Base-by-base conservation (phyloP, 345 rosid species). In the Citrus unshiu region DNA sequence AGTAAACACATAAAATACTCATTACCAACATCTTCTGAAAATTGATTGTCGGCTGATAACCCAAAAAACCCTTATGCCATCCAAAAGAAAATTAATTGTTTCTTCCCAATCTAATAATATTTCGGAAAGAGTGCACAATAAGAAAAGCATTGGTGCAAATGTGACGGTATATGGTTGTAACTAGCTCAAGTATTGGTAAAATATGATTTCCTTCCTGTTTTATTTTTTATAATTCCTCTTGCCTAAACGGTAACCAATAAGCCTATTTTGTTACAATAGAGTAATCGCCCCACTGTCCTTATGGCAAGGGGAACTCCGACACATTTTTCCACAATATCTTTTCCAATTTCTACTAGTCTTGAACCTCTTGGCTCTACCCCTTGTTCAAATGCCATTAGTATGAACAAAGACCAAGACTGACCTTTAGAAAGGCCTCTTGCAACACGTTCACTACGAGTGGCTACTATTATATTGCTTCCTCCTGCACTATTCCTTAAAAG, bases 91-190 rank as follows among this genome's bases (percentile, higher is more conserved):
- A 83, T 74, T 13, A 87, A 21, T 35, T 40, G 57, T 0, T 80
- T 51, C 22, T 69, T 73, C 18, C 43, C 4, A 13, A 84, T 81
- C 34, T 32, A 62, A 13, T 64, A 73, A 35, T 76, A 82, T 74
- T 80, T 87, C 0, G 81, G 86, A 46, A 83, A 83, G 57, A 85
- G 72, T 5, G 83, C 76, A 71, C 88, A 85, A 24, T 77, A 78
- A 21, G 88, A 85, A 51, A 85, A 85, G 70, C 88, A 83, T 57
- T 71, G 81, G 65, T 85, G 85, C 71, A 87, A 82, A 60, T 78
- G 37, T 34, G 83, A 34, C 5, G 88, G 88, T 29, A 87, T 84
- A 59, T 81, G 59, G 49, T 79, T 80, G 1, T 79, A 85, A 70
- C 85, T 87, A 35, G 74, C 67, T 78, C 78, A 14, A 85, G 81